Evolutionary conservation across 2,329 filamentous ascomycete species (phyloP), one percentile per base, ranked within the genome.

Genomic region (Ceratocystiopsis minuta): DNA sequence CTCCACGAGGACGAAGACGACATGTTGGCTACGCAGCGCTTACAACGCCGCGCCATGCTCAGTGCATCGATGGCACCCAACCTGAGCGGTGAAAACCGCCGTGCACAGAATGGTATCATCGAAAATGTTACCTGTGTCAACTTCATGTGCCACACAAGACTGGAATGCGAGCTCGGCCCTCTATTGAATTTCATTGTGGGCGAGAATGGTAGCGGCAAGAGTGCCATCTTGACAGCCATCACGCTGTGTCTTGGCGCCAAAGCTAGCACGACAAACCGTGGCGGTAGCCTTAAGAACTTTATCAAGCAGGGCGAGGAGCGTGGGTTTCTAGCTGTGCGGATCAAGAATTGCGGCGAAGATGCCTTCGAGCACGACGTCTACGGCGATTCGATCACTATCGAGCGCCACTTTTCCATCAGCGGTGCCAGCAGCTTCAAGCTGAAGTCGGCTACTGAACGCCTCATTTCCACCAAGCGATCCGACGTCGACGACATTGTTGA

Each of bases 131-230:
- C 77, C 34, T 92, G 86, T 57, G 72, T 76, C 51, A 95, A 95
- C 57, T 96, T 96, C 60, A 96, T 96, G 90, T 96, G 88, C 54
- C 90, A 98, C 57, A 67, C 76, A 37, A 77, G 79, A 43, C 70
- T 96, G 16, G 75, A 80, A 36, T 81, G 93, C 45, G 72, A 80
- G 43, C 67, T 98, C n/a, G 90, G 90, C 0, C 90, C 90, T 0
- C 65, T 95, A 34, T 92, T 98, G 58, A 98, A 98, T 60, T 98
- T 98, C 60, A 87, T 98, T 47, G 87, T 95, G 43, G 90, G 90
- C 15, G 86, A 94, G 58, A 98, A 98, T 55, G 90, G 90, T 31
- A 96, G 88, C 55, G 90, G 90, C 33, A 98, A 98, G 64, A 98
- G 90, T 57, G 90, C 90, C 3, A 80, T 96, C 14, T 64, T 98